Base-by-base conservation (phyloP, 78 protist species). In the Dictyostelium intermedium region DNA sequence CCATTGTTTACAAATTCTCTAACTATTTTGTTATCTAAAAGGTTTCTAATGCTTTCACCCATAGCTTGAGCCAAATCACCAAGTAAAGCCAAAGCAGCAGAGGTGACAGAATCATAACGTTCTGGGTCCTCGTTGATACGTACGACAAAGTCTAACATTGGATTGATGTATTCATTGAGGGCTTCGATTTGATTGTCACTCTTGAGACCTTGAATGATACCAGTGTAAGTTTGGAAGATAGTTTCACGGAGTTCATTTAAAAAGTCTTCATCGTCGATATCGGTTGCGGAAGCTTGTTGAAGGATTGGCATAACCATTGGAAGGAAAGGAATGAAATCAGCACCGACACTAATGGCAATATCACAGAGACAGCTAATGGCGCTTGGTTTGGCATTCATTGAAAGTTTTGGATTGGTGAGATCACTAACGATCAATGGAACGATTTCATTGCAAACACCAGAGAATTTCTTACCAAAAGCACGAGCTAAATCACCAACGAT, bases 401-500 rank as follows among this genome's bases (percentile, higher is more conserved):
- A 76, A 2, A 98, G 30, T 30, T 53, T 43, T 18, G 83, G 30
- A 78, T 69, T 34, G 47, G 83, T 78, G 35, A 89, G 74, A 41
- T 81, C 93, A 34, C 32, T 43, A 25, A 98, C 37, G 25, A 98
- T 79, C 41, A 82, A 70, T 35, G 74, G 66, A 35, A 98, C 85
- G 35, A 96, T 1, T 35, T 85, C 97, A n/a, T 78, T 76, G 35
- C 91, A 45, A 83, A 69, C 85, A 14, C 77, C 82, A 23, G 45
- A 18, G 34, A 97, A 70, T 27, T 66, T 35, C 30, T n/a, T 56
- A 43, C 69, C 96, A 27, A 97, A 81, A 8, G 98, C 96, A 32
- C 98, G 95, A 82, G 96, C 66, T 8, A 97, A 16, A 95, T 98
- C 99, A 76, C 98, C 97, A 23, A 96, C 87, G 35, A 97, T 77